Evolutionary conservation across 2,329 filamentous ascomycete genomes (phyloP), one percentile per base, ranked within the genome.

Genomic region (Talaromyces piceae): DNA sequence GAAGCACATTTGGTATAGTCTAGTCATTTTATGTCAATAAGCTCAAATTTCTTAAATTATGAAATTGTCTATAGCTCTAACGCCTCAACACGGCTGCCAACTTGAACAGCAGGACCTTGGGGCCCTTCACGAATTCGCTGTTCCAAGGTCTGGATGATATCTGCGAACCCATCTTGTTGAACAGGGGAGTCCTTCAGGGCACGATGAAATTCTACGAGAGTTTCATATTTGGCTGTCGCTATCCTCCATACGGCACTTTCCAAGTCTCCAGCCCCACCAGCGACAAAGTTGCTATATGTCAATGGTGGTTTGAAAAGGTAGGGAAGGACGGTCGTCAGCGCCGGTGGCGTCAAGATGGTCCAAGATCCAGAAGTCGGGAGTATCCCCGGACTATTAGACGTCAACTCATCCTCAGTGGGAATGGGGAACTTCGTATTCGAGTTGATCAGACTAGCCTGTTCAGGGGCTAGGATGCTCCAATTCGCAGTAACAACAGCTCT

Each of bases 201-300:
- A 22, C 63, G 57, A 25, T 77, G 67, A n/a, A 83, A 62, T 4
- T 72, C 70, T 13, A 74, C 73, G 45, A 83, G 57, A 2, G 76
- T 75, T 50, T 81, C 79, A 56, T 79, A 80, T 58, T 81, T 82
- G 0, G 77, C 75, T 44, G 70, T 73, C 1, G 79, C 79, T 39
- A 83, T 71, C 54, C 75, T 74, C 65, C 79, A 82, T 3, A 79
- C 78, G 1, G 77, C 73, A 55, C 75, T 79, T 58, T 82, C 77
- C 1, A 74, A 67, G 58, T 82, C 80, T 2, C 77, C 78, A 8
- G 74, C 69, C 8, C 80, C 79, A 31, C 72, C 69, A 12, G 77
- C 78, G 0, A 81, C 79, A n/a, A 82, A 71, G 49, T 79, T 80
- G 11, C 75, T 74, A 54, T 79, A 81, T 0, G 75, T 77, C 26